Evolutionary conservation across 2,329 filamentous ascomycete genomes (phyloP), one percentile per base, ranked within the genome.

Genomic region (Cryphonectria radicalis): DNA sequence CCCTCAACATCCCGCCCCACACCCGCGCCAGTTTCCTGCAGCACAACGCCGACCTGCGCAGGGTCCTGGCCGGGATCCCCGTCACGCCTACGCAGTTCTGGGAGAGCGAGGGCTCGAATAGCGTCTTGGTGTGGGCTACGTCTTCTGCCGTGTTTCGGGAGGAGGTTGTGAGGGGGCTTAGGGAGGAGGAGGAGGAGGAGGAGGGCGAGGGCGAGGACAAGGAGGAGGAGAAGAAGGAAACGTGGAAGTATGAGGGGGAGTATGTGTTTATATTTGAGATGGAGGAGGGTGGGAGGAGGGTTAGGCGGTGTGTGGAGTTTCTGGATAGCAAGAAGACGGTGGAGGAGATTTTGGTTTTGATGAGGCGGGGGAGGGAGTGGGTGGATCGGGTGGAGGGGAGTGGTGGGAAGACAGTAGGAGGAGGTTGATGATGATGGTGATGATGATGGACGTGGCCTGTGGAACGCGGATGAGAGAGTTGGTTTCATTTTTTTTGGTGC

Each of bases 101-200:
- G 28, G 70, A 72, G 67, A 72, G 70, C 63, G 72, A 72, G 68
- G 25, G 42, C 42, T 60, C 43, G n/a, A 73, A 67, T 28, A 66
- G 69, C 35, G 72, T 72, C 32, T 65, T 67, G 10, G 68, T 70
- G 14, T 73, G 72, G 72, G 70, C 72, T 3, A 72, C 68, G 8
- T 37, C 42, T 25, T 35, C 42, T 17, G 37, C 70, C 28, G 5
- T 10, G 5, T 70, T 70, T 28, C 63, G 46, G 35, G 65, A 70
- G 10, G 67, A 70, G 46, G 62, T 69, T 2, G 11, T 63, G 22
- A 7, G 0, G n/a, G 59, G 46, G 13, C 25, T 28, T 1, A 17
- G n/a, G n/a, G 46, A 1, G 64, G 19, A n/a, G 14, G 25, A 57
- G 40, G 4, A n/a, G 11, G 22, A 4, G 32, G 32, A 2, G 1